These are phyloP conservation scores for Curvularia spicifera DNA, from an alignment of 2,329 filamentous ascomycete genomes.

Conservation along the genomic window DNA sequence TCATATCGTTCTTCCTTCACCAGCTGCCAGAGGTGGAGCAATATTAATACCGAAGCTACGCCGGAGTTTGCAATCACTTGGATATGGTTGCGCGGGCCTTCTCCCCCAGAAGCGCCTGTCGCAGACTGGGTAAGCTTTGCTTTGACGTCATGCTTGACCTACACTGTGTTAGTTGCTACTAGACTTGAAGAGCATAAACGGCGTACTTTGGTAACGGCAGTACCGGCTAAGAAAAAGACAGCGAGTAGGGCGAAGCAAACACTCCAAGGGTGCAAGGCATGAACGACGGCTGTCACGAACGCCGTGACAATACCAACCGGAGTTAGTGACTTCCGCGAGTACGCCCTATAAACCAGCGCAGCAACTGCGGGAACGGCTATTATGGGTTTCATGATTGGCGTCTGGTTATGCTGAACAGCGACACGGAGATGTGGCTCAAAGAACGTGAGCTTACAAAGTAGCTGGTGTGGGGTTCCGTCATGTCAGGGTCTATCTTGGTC, in stretches of 20 bases:
- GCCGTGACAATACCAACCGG: conserved; percentile 75
- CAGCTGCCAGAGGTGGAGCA: conserved; percentile 58
- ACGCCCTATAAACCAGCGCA: conserved; percentile 50
- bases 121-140: conserved; percentile 79
- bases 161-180: conserved; percentile 2
- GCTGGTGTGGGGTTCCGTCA: conserved; percentile 18
- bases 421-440: conserved; percentile 19
- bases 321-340: conserved; percentile 69
- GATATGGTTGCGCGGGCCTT: conserved; percentile 81
- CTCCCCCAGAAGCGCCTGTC: conserved; percentile 74
- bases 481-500: conserved; percentile 1
- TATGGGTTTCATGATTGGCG: conserved; percentile 36
- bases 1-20: conserved; percentile 43
- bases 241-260: conserved; percentile 84
- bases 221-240: conserved; percentile 87
- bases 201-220: conserved; percentile 76
- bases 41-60: conserved; percentile 71
- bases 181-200: background rate
- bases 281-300: conserved; percentile 73
- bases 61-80: conserved; percentile 92
- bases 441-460: conserved; percentile 6
- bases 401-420: conserved; percentile 14
- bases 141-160: conserved; percentile 90
- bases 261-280: conserved; percentile 92
- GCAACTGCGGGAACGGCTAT: conserved; percentile 45